A percentile compares a stretch with the other conserved stretches of the same genome.
Evolutionary conservation across 1,139 yeast species (phyloP).

Genomic region (Scheffersomyces cryptocercus): DNA sequence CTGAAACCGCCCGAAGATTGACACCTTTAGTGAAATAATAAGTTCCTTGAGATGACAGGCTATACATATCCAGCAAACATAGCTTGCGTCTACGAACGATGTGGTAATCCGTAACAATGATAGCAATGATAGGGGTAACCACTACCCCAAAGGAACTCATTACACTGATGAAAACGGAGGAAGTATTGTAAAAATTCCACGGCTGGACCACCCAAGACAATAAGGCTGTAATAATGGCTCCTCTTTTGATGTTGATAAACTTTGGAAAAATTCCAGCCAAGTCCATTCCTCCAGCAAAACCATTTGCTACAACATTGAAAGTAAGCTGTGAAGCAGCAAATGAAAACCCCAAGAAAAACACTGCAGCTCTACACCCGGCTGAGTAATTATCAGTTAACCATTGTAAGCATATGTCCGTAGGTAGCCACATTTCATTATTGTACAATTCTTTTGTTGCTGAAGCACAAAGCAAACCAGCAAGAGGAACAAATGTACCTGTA

Average conservation of each 20-base stretch:
- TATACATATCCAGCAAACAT: slow-evolving; percentile 2
- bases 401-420: slow-evolving; percentile 30
- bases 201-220: slow-evolving; percentile 48
- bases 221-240: slow-evolving; percentile 44
- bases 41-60: slow-evolving; percentile 4
- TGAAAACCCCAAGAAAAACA: slow-evolving; percentile 26
- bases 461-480: slow-evolving; percentile 23
- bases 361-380: slow-evolving; percentile 30
- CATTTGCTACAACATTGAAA: slow-evolving; percentile 23
- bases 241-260: slow-evolving; percentile 34
- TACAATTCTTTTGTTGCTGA: slow-evolving; percentile 31
- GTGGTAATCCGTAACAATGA: slow-evolving; percentile 1
- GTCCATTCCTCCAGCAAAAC: slow-evolving; percentile 31
- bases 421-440: slow-evolving; percentile 34
- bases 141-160: slow-evolving; percentile 36
- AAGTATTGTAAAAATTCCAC: slow-evolving; percentile 48
- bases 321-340: slow-evolving; percentile 22
- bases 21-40: slow-evolving; percentile 8
- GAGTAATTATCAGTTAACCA: slow-evolving; percentile 22
- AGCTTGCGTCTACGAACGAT: neutral
- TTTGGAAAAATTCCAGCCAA: slow-evolving; percentile 29
- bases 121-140: slow-evolving; percentile 20
- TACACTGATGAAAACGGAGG: slow-evolving; percentile 37
- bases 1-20: slow-evolving; percentile 4
- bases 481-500: slow-evolving; percentile 23